These are phyloP conservation scores for Trichosanthes truncata DNA, from an alignment of 306 rosid genomes.

Conservation along the genomic window DNA sequence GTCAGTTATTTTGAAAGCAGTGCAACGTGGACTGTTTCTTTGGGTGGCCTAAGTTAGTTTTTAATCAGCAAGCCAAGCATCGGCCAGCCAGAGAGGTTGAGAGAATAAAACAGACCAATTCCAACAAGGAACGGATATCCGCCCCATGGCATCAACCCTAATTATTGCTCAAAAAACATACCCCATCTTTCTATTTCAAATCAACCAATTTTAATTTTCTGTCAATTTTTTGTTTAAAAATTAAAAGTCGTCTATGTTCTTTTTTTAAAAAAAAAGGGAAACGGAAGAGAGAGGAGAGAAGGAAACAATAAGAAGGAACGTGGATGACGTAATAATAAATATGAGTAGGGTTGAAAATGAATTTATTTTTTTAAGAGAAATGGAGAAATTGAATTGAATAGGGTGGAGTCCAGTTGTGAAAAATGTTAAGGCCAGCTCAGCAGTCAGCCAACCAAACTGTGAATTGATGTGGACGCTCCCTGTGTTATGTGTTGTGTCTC, in stretches of 20 bases:
- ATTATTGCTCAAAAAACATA: background rate
- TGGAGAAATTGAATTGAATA: background rate
- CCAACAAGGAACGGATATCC: background rate
- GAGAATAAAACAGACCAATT: slow-evolving; percentile 3
- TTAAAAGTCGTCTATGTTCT: no score
- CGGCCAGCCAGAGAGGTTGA: background rate
- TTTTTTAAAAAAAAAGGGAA: background rate
- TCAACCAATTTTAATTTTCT: background rate
- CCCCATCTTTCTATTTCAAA: background rate
- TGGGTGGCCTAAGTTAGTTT: background rate
- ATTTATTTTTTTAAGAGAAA: background rate
- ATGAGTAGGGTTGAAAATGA: background rate
- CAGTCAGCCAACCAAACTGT: background rate
- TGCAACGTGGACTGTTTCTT: background rate
- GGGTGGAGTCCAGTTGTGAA: background rate
- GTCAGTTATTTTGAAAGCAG: background rate
- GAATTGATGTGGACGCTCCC: background rate
- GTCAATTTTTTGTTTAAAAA: background rate
- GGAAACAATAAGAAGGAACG: background rate
- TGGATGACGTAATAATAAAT: slow-evolving; percentile 8
- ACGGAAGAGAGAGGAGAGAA: background rate
- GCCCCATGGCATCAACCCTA: background rate
- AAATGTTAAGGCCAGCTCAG: background rate
- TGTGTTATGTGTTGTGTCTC: background rate
- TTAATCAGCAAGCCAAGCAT: background rate